These are phyloP conservation scores for Fusarium nisikadoi DNA, from an alignment of 2,329 filamentous ascomycete species.

Conservation along the genomic window DNA sequence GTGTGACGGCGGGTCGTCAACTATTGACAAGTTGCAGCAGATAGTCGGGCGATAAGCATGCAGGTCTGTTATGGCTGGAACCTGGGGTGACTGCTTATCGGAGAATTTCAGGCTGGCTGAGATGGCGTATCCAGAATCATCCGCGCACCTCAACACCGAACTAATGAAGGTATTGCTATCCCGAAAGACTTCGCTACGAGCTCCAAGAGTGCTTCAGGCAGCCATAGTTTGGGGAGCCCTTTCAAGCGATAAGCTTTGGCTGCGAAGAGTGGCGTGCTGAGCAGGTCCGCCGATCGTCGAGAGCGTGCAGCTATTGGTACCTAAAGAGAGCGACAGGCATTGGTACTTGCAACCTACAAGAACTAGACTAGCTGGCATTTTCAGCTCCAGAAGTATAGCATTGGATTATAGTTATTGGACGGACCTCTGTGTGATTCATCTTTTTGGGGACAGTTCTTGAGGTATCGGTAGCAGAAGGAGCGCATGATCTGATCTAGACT, in stretches of 20 bases:
- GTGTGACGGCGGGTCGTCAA: not conserved
- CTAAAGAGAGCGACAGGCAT: not conserved
- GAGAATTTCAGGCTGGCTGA: not conserved
- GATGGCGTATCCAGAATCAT: not conserved
- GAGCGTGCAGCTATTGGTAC: not conserved
- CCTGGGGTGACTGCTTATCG: too few species aligned
- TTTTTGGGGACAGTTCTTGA: not conserved
- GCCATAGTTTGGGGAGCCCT: accelerated
- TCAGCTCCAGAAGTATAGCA: not conserved
- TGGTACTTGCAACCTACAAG: accelerated
- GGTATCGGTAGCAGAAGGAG: accelerated
- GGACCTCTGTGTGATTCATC: not conserved
- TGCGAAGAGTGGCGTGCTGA: not conserved
- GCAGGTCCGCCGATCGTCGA: too few species aligned
- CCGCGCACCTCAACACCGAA: accelerated
- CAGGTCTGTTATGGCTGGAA: not conserved
- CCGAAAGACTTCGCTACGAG: not conserved
- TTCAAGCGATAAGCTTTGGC: too few species aligned
- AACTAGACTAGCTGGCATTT: not conserved
- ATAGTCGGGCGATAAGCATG: not conserved
- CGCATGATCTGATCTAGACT: not conserved
- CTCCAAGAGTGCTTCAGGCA: too few species aligned
- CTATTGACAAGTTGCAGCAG: not conserved
- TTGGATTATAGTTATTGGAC: accelerated
- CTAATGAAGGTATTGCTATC: not conserved